These are phyloP conservation scores for Aspergillus pseudoterreus DNA, from an alignment of 2,329 filamentous ascomycete genomes.

Conservation along the genomic window DNA sequence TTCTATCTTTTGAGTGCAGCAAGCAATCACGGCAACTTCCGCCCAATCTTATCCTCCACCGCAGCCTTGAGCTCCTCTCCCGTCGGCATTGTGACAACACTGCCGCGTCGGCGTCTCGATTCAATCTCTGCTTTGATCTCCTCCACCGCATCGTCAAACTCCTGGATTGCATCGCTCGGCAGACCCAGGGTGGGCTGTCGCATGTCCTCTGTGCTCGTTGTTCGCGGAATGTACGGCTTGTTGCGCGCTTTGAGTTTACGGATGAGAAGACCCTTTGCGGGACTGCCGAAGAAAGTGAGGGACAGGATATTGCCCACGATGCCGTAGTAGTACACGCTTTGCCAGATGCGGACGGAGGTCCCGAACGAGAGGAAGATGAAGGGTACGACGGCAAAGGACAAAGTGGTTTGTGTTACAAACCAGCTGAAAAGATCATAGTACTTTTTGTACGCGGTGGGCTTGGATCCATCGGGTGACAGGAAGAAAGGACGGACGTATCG, in stretches of 20 bases:
- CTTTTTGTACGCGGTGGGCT: constrained; percentile 66
- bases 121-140: constrained; percentile 74
- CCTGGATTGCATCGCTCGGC: constrained; percentile 68
- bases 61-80: constrained; percentile 51
- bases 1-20: neutral
- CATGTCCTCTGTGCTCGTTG: constrained; percentile 57
- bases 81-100: constrained; percentile 41
- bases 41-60: constrained; percentile 49
- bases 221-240: constrained; percentile 38
- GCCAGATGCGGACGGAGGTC: constrained; percentile 72
- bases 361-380: constrained; percentile 77
- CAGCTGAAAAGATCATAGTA: constrained; percentile 82
- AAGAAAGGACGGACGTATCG: constrained; percentile 91
- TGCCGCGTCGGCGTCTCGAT: constrained; percentile 49
- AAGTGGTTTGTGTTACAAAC: constrained; percentile 72
- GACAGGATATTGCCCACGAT: constrained; percentile 63
- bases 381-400: constrained; percentile 77
- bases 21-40: constrained; percentile 35
- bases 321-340: constrained; percentile 83
- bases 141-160: constrained; percentile 72
- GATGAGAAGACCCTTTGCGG: constrained; percentile 62
- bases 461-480: constrained; percentile 69
- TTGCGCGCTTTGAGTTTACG: constrained; percentile 58
- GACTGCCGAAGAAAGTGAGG: constrained; percentile 75
- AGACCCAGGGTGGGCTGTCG: constrained; percentile 70